Conservation (phyloP, 192 early-diverging fungal genomes). For the Thamnidium elegans region DNA sequence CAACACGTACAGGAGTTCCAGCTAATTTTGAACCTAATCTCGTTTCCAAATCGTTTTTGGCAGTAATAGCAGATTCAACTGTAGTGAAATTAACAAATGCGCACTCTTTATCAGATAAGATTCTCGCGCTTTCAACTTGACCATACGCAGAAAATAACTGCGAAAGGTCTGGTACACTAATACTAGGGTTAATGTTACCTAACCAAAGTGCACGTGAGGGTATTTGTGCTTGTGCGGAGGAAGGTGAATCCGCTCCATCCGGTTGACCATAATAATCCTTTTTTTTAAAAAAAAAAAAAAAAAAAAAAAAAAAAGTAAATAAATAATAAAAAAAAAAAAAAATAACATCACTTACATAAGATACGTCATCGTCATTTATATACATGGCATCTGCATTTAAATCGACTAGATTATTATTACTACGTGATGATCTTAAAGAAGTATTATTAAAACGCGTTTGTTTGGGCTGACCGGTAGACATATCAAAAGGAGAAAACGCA, state of each 20-base stretch:
- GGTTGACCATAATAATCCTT: constrained; percentile 18
- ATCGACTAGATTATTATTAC: constrained; percentile 3
- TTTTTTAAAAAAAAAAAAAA: neutral
- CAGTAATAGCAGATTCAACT: constrained; percentile 84
- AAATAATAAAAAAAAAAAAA: neutral
- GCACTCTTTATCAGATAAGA: constrained; percentile 94
- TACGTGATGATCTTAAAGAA: constrained; percentile 6
- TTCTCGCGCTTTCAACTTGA: constrained; percentile 82
- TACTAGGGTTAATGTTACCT: constrained; percentile 85
- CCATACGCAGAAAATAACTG: constrained; percentile 87
- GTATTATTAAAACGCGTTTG: neutral
- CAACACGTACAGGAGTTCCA: constrained; percentile 71
- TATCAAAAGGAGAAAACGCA: constrained; percentile 18
- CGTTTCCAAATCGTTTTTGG: constrained; percentile 77
- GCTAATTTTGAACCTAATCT: constrained; percentile 71
- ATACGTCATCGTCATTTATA: neutral
- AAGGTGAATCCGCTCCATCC: constrained; percentile 15
- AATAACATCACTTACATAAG: neutral
- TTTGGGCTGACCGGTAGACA: neutral
- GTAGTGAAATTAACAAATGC: constrained; percentile 91
- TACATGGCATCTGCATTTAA: constrained; percentile 7
- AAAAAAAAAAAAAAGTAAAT: neutral
- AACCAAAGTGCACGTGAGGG: constrained; percentile 93
- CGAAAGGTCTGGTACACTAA: constrained; percentile 77
- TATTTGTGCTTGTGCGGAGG: constrained; percentile 43